Percentiles rank a stretch among this genome's conserved stretches.
These are phyloP conservation scores for Penicillium sp. DNA, from an alignment of 2,329 filamentous ascomycete genomes.

Conservation along the genomic window DNA sequence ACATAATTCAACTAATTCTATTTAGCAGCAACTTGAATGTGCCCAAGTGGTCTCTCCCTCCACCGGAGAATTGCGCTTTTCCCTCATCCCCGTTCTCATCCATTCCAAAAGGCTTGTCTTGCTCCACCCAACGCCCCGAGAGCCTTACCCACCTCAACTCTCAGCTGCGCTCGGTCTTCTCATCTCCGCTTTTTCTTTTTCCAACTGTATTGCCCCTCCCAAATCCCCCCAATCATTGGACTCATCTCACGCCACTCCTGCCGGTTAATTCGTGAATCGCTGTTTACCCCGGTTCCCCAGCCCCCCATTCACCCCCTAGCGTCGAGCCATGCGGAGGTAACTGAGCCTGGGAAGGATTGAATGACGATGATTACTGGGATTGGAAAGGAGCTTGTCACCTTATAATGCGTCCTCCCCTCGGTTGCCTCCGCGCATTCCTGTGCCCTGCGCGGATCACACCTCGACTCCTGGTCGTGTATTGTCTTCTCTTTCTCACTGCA, in stretches of 20 bases:
- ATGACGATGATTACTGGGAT: constrained; percentile 21
- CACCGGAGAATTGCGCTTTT: constrained; percentile 34
- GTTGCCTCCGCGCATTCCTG: constrained; percentile 32
- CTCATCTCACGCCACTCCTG: constrained; percentile 19
- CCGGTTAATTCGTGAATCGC: constrained; percentile 25
- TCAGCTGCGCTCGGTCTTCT: constrained; percentile 1
- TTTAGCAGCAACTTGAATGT: no score
- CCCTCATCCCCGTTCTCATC: constrained; percentile 13
- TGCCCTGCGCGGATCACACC: constrained; percentile 34
- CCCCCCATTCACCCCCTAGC: constrained; percentile 22
- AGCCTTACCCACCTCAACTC: neutral
- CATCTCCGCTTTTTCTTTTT: neutral
- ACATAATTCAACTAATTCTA: no score
- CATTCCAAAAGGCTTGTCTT: neutral
- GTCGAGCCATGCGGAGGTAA: constrained; percentile 28
- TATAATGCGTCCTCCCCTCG: constrained; percentile 31
- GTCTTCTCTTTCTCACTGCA: constrained; percentile 34
- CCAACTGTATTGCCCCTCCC: neutral
- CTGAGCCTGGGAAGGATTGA: constrained; percentile 11
- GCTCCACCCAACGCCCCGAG: neutral
- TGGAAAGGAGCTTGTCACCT: constrained; percentile 19
- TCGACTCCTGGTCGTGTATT: constrained; percentile 34
- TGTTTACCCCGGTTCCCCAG: constrained; percentile 25
- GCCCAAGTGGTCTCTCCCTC: constrained; percentile 14
- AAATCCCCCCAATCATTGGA: constrained; percentile 19